A percentile compares a stretch with the other conserved stretches of the same genome.
These are phyloP conservation scores for Fusarium domesticum DNA, from an alignment of 2,329 filamentous ascomycete genomes.

Conservation along the genomic window DNA sequence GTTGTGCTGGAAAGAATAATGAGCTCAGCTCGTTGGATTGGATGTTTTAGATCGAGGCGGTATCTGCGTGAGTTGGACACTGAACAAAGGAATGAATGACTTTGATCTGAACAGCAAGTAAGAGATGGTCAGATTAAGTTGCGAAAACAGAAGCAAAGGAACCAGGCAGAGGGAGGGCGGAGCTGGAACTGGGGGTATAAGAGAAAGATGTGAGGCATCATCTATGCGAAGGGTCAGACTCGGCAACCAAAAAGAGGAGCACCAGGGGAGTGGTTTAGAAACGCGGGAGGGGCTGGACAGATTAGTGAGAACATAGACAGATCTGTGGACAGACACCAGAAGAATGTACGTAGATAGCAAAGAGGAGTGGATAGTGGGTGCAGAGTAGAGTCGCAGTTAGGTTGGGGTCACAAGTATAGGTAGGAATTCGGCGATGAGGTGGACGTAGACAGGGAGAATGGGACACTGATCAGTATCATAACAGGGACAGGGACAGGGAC, in stretches of 20 bases:
- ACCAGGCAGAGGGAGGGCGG: conserved; percentile 22
- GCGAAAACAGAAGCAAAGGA: conserved; percentile 26
- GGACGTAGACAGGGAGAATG: conserved; percentile 24
- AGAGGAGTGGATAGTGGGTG: conserved; percentile 16
- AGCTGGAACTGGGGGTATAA: conserved; percentile 33
- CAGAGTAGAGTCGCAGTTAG: conserved; percentile 27
- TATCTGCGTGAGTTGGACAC: conserved; percentile 18
- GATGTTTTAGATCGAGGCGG: conserved; percentile 24
- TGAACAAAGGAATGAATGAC: conserved; percentile 30
- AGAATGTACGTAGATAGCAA: conserved; percentile 12
- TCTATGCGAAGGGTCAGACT: conserved; percentile 28
- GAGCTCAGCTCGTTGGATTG: conserved; percentile 17
- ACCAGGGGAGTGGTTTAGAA: conserved; percentile 28
- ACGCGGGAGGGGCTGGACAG: conserved; percentile 29
- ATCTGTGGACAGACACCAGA: conserved; percentile 27
- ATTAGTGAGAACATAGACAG: conserved; percentile 28
- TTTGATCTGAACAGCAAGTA: conserved; percentile 16
- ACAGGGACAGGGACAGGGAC: conserved; percentile 9
- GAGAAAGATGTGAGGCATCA: conserved; percentile 32
- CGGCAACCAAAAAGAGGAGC: conserved; percentile 24
- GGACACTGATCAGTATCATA: conserved; percentile 8
- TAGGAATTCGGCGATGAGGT: conserved; percentile 25
- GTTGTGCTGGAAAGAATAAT: conserved; percentile 10
- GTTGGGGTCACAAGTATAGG: conserved; percentile 25
- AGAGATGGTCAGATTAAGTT: conserved; percentile 25